Evolutionary conservation across 345 rosid species (phyloP), one percentile per base, ranked within the genome.

Genomic region (Isatis tinctoria): DNA sequence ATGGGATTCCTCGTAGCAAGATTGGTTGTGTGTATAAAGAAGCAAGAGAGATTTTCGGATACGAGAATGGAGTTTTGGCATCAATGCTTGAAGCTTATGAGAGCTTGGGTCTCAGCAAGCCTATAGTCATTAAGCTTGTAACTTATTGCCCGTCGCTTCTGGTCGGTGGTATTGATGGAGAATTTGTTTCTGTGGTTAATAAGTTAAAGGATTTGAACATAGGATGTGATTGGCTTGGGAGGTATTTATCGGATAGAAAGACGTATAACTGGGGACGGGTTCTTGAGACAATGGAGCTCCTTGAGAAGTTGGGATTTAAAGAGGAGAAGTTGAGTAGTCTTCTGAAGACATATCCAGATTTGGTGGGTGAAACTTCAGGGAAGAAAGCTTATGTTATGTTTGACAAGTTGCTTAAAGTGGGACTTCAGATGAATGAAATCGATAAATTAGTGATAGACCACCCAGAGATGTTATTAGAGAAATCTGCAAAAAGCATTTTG

Each of bases 281-380:
- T 61, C 78, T 83, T 47, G 87, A 85, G 65, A 86, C 86, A 0
- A 61, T 87, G 22, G 77, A 85, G 77, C 79, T 93, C 48, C 86
- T 93, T 62, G 84, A 85, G 35, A 85, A 75, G 74, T 64, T 82
- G 41, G 88, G 88, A 56, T 86, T 70, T 53, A 83, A 69, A 52
- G 81, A 82, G 66, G 84, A 82, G 73, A 87, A 78, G 74, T 30
- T 87, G 65, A 44, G 72, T 53, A 44, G 70, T 52, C 74, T 90
- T 48, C 57, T 90, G 59, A 83, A 73, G 61, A 72, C 61, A 37
- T 70, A 81, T 82, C 93, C 93, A 41, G 81, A 72, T 13, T 69
- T 86, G 62, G 79, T 86, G 30, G 83, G 83, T 74, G 88, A 79
- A 74, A 82, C 88, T 67, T 85, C 88, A 1, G 91, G 98, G 65